Conservation (phyloP, 495 filamentous ascomycete species). For the Penicillium goetzii region DNA sequence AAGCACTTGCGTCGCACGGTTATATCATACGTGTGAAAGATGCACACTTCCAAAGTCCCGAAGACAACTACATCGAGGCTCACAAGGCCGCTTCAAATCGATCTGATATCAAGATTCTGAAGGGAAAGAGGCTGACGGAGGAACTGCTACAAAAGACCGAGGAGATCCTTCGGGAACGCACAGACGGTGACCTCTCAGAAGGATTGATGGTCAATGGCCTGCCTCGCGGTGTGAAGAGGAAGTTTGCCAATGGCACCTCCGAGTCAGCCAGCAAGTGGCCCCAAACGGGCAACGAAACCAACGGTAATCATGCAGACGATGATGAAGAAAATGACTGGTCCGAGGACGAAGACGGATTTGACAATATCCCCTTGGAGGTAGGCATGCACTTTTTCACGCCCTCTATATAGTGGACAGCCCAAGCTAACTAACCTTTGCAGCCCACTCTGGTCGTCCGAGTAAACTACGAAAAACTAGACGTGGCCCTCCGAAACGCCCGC, state of each 20-base stretch:
- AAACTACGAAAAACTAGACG: conserved; percentile 82
- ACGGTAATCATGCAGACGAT: conserved; percentile 31
- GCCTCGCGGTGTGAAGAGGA: conserved; percentile 45
- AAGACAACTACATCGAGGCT: conserved; percentile 55
- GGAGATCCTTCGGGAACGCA: conserved; percentile 37
- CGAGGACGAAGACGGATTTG: conserved; percentile 42
- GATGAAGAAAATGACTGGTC: conserved; percentile 46
- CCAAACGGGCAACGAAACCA: conserved; percentile 31
- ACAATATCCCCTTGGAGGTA: conserved; percentile 50
- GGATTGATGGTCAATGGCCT: conserved; percentile 42
- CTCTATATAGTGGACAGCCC: background rate
- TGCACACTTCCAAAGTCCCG: conserved; percentile 54
- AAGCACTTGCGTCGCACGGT: conserved; percentile 50
- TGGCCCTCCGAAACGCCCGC: conserved; percentile 76
- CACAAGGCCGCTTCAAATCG: conserved; percentile 43
- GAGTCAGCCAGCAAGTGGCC: conserved; percentile 23
- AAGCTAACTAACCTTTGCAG: conserved; percentile 33
- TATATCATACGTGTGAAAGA: conserved; percentile 53
- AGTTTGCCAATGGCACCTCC: conserved; percentile 23
- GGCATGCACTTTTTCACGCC: conserved; percentile 1
- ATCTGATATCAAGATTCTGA: conserved; percentile 48
- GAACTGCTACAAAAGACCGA: conserved; percentile 48
- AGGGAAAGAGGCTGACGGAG: conserved; percentile 62
- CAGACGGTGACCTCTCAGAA: conserved; percentile 39
- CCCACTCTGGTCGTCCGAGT: conserved; percentile 71